These are phyloP conservation scores for Penicillium macrosclerotiorum DNA, from an alignment of 495 filamentous ascomycete genomes.

Conservation along the genomic window DNA sequence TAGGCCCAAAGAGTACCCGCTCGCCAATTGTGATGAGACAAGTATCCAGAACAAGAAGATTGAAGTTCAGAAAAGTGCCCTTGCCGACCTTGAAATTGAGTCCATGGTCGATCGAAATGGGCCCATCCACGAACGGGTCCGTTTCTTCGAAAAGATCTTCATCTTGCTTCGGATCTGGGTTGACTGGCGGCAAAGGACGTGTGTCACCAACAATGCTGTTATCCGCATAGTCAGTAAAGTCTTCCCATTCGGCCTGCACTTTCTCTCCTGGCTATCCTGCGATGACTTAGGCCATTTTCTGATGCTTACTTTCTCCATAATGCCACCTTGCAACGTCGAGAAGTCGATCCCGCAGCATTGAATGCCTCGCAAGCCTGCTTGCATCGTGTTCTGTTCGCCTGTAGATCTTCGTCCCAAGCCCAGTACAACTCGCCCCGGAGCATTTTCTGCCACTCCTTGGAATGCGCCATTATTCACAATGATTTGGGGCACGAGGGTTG, in stretches of 20 bases:
- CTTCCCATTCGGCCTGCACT: too few species aligned
- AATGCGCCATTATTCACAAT: constrained; percentile 21
- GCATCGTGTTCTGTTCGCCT: constrained; percentile 57
- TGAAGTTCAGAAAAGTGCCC: constrained; percentile 71
- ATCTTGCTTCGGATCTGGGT: constrained; percentile 53
- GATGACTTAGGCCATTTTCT: background rate
- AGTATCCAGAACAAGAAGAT: constrained; percentile 72
- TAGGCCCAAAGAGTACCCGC: constrained; percentile 74
- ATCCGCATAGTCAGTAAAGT: too few species aligned
- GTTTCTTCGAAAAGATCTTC: constrained; percentile 52
- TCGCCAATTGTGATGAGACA: constrained; percentile 71
- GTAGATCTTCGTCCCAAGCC: constrained; percentile 52
- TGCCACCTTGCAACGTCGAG: constrained; percentile 56
- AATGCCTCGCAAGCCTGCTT: constrained; percentile 55
- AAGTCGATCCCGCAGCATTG: constrained; percentile 54
- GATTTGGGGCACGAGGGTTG: too few species aligned
- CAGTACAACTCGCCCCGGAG: constrained; percentile 41
- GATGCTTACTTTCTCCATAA: constrained; percentile 67
- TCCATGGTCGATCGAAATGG: constrained; percentile 73
- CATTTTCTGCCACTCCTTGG: constrained; percentile 39
- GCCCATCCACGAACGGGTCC: constrained; percentile 64
- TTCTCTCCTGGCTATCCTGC: too few species aligned
- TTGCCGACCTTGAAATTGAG: constrained; percentile 64
- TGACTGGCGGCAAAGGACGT: constrained; percentile 57
- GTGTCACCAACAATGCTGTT: constrained; percentile 58